Evolutionary conservation across 768 basidiomycete species (phyloP), one percentile per base, ranked within the genome.

Genomic region (Auricularia heimuer): DNA sequence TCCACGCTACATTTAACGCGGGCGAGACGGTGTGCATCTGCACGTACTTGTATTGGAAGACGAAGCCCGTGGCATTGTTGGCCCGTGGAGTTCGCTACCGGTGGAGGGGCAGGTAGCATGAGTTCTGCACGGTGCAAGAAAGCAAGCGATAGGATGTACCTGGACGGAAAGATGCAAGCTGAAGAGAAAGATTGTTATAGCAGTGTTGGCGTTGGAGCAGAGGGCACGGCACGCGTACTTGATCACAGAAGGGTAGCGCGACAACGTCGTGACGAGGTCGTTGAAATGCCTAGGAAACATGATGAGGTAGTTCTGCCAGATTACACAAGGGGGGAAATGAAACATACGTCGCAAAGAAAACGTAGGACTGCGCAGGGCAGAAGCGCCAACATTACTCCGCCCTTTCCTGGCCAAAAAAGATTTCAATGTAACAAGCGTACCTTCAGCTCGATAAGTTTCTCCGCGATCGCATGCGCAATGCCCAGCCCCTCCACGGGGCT

Each of bases 301-400:
- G 8, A 8, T 61, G 3, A 35, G 18, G 51, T 71, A 29, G 29
- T 34, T 70, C 67, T 56, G 14, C 33, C n/a, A 34, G 11, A 45
- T 36, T 56, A 16, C 4, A 29, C 29, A 64, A 34, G 24, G 10
- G 14, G 62, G 34, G 21, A 66, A 1, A 62, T 16, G 18, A 8
- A 4, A 69, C 81, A 68, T 69, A 96, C 83, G 96, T 98, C 6
- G 92, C 88, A 72, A 99, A 98, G 74, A 98, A 90, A 1, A 90
- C 89, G 69, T 90, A 92, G 11, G 86, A 80, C 93, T 96, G 45
- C 29, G 29, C 2, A 24, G 56, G 29, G 24, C 12, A 18, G 8
- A 8, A 18, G 47, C 21, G 47, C 21, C 44, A 66, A 62, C 2
- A 37, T 11, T 24, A 44, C 62, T 42, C 16, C 33, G 29, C 29